phyloP scores from a whole-genome alignment of 176 grass and related monocot genomes.

The Zoysia pacifica region DNA sequence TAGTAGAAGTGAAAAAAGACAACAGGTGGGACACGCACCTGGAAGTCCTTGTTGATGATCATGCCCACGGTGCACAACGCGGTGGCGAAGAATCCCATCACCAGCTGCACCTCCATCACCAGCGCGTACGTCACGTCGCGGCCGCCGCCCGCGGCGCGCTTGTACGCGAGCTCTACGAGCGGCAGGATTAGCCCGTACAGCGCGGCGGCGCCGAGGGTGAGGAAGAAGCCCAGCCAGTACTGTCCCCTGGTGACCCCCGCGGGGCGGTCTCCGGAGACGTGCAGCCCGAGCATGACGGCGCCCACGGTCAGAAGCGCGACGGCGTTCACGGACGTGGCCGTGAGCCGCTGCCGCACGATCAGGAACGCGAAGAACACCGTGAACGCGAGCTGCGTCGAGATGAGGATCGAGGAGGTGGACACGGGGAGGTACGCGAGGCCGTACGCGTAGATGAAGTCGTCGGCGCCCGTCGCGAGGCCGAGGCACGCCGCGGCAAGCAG shows the following conservation, averaged over 20 bases:
- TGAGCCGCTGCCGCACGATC: constrained; percentile 63
- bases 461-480: constrained; percentile 55
- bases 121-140: constrained; percentile 63
- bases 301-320: constrained; percentile 63
- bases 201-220: constrained; percentile 52
- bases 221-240: constrained; percentile 63
- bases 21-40: constrained; percentile 42
- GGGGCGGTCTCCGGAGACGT: constrained; percentile 40
- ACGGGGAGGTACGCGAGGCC: constrained; percentile 66
- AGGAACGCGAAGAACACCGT: constrained; percentile 75
- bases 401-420: constrained; percentile 71
- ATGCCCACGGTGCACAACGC: constrained; percentile 55
- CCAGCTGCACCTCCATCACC: constrained; percentile 79
- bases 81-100: constrained; percentile 71
- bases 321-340: constrained; percentile 55
- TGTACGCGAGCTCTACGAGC: constrained; percentile 58
- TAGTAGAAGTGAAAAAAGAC: background rate
- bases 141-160: constrained; percentile 45
- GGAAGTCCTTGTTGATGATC: constrained; percentile 60
- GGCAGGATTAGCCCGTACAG: constrained; percentile 68
- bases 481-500: constrained; percentile 46
- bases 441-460: constrained; percentile 70
- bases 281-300: constrained; percentile 55
- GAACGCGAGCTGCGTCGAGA: constrained; percentile 78
- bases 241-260: constrained; percentile 23